phyloP scores from a whole-genome alignment of 495 filamentous ascomycete genomes.

The Penicillium canescens region DNA sequence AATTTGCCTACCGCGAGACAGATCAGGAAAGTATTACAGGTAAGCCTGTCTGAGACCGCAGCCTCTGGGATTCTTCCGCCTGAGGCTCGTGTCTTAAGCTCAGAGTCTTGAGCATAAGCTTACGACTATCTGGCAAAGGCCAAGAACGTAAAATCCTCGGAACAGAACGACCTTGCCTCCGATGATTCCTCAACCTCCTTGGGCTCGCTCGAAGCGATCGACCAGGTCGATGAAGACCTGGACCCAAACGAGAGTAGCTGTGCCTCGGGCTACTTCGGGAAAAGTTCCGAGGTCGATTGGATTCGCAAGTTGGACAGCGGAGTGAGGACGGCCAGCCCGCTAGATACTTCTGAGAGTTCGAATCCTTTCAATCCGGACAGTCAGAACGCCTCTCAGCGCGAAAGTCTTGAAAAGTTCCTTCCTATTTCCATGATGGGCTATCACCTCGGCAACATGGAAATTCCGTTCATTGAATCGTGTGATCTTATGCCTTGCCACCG shows the following conservation, averaged over 20 bases:
- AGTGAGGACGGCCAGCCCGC: conserved; percentile 6
- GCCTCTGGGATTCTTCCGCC: not conserved
- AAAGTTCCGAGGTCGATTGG: conserved; percentile 64
- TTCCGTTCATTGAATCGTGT: conserved; percentile 41
- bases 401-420: conserved; percentile 4
- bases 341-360: not conserved
- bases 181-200: conserved; percentile 38
- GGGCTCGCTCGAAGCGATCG: conserved; percentile 58
- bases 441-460: conserved; percentile 54
- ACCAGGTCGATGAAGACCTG: conserved; percentile 58
- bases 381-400: not conserved
- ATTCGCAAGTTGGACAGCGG: conserved; percentile 47
- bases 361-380: not conserved
- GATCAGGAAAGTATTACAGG: conserved; percentile 38
- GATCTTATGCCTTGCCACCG: conserved; percentile 53
- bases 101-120: not conserved
- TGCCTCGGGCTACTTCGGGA: conserved; percentile 61
- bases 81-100: not conserved
- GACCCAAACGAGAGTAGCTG: conserved; percentile 50
- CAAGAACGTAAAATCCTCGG: conserved; percentile 4
- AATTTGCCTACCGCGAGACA: conserved; percentile 26
- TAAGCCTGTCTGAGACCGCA: conserved; percentile 15
- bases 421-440: conserved; percentile 48
- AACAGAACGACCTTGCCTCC: conserved; percentile 5
- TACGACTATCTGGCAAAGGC: conserved; percentile 3